phyloP scores from a whole-genome alignment of 805 yeast species.

The Maudiozyma pseudohumilis region DNA sequence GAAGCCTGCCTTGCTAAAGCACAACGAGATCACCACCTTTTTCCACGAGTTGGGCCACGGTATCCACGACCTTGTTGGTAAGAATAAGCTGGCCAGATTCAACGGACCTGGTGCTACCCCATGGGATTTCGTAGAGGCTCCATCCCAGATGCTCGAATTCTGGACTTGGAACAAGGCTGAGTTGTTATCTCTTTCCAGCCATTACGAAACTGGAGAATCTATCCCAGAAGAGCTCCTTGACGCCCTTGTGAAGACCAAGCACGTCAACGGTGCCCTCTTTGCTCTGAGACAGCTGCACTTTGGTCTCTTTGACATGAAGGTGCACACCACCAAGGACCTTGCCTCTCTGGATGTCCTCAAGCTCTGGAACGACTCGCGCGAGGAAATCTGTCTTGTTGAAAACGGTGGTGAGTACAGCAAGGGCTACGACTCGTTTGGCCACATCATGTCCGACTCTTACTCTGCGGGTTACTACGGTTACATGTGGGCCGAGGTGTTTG shows the following conservation, averaged over 20 bases:
- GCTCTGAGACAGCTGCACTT: slow-evolving; percentile 71
- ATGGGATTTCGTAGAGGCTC: slow-evolving; percentile 86
- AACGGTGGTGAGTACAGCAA: slow-evolving; percentile 46
- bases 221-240: slow-evolving; percentile 49
- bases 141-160: slow-evolving; percentile 80
- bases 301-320: slow-evolving; percentile 64
- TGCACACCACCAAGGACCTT: slow-evolving; percentile 48
- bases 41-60: slow-evolving; percentile 91
- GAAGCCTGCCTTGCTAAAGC: slow-evolving; percentile 68
- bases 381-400: slow-evolving; percentile 49
- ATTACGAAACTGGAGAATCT: slow-evolving; percentile 50
- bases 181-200: slow-evolving; percentile 51
- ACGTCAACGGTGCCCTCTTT: slow-evolving; percentile 65
- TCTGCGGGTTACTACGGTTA: slow-evolving; percentile 84
- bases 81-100: slow-evolving; percentile 54
- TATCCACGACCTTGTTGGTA: slow-evolving; percentile 65
- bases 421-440: slow-evolving; percentile 73
- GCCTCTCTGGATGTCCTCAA: slow-evolving; percentile 38
- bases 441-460: slow-evolving; percentile 70
- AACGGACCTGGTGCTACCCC: slow-evolving; percentile 66
- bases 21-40: slow-evolving; percentile 69
- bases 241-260: slow-evolving; percentile 53
- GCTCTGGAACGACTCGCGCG: slow-evolving; percentile 58
- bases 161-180: slow-evolving; percentile 74
- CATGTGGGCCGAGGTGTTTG: slow-evolving; percentile 77